phyloP scores from a whole-genome alignment of 768 basidiomycete genomes.

The Amanita pallidorosea region DNA sequence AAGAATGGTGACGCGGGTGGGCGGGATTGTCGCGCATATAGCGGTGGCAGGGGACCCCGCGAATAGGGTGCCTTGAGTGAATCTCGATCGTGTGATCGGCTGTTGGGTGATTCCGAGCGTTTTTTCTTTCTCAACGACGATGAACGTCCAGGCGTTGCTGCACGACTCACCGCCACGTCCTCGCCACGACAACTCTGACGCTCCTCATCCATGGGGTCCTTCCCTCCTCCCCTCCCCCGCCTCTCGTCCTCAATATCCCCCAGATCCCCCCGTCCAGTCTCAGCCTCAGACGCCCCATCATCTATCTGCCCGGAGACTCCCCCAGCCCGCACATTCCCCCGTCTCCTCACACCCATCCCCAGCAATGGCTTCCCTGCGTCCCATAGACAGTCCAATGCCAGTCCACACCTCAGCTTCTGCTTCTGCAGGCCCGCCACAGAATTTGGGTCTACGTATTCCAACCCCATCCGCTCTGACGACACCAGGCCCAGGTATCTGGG shows the following conservation, averaged over 20 bases:
- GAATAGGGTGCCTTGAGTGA: constrained; percentile 4
- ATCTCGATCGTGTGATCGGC: constrained; percentile 18
- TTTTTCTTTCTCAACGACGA: constrained; percentile 16
- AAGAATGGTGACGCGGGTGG: constrained; percentile 43
- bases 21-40: constrained; percentile 24
- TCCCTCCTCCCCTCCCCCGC: constrained; percentile 5
- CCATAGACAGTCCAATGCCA: constrained; percentile 10
- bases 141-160: constrained; percentile 63
- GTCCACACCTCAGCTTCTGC: background rate
- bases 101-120: background rate
- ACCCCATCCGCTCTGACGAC: constrained; percentile 7
- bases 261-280: constrained; percentile 10
- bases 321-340: background rate
- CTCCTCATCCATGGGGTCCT: constrained; percentile 2
- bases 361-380: constrained; percentile 21
- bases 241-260: constrained; percentile 1
- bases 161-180: constrained; percentile 51
- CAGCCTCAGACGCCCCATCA: constrained; percentile 6
- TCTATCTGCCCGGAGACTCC: constrained; percentile 11
- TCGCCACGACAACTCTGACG: constrained; percentile 14
- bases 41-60: background rate
- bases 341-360: constrained; percentile 17
- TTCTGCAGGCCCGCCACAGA: background rate
- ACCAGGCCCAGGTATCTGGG: constrained; percentile 8
- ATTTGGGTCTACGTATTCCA: constrained; percentile 12